Percentiles rank a stretch among this genome's conserved stretches.
These are phyloP conservation scores for Omphalotus olearius DNA, from an alignment of 1,284 basidiomycete genomes.

Conservation along the genomic window DNA sequence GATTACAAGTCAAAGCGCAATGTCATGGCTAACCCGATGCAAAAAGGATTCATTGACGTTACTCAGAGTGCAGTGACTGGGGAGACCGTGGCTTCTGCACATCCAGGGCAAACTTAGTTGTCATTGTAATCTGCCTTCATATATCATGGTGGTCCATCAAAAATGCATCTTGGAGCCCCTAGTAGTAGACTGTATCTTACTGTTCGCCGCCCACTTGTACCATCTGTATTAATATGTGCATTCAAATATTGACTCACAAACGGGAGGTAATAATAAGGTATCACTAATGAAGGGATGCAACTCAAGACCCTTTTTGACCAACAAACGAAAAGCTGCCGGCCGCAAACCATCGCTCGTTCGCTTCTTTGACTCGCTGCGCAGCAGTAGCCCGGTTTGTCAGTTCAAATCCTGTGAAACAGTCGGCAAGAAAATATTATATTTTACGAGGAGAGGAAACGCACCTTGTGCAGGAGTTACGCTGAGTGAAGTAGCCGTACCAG, in stretches of 20 bases:
- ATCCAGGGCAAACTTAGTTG: conserved; percentile 36
- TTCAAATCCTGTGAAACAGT: conserved; percentile 63
- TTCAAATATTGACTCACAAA: neutral
- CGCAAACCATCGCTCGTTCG: conserved; percentile 91
- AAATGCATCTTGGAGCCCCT: no score
- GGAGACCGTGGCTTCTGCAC: conserved; percentile 61
- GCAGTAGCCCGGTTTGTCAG: conserved; percentile 80
- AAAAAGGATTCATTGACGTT: conserved; percentile 73
- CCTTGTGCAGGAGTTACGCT: conserved; percentile 97
- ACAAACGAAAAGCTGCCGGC: conserved; percentile 81
- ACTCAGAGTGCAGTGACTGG: conserved; percentile 64
- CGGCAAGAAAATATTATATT: conserved; percentile 13
- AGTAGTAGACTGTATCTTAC: neutral
- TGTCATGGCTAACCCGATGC: conserved; percentile 45
- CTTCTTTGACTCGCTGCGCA: conserved; percentile 82
- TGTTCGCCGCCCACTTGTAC: conserved; percentile 7
- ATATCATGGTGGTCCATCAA: no score
- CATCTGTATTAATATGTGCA: conserved; percentile 9
- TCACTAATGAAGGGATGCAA: neutral
- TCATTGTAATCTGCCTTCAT: no score
- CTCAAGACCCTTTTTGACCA: conserved; percentile 47
- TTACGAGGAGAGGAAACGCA: conserved; percentile 21
- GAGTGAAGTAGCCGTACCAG: conserved; percentile 88
- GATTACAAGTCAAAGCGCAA: conserved; percentile 84
- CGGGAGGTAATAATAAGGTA: neutral